Evolutionary conservation across 495 filamentous ascomycete species (phyloP), one percentile per base, ranked within the genome.

Genomic region (Aspergillus nanangensis): DNA sequence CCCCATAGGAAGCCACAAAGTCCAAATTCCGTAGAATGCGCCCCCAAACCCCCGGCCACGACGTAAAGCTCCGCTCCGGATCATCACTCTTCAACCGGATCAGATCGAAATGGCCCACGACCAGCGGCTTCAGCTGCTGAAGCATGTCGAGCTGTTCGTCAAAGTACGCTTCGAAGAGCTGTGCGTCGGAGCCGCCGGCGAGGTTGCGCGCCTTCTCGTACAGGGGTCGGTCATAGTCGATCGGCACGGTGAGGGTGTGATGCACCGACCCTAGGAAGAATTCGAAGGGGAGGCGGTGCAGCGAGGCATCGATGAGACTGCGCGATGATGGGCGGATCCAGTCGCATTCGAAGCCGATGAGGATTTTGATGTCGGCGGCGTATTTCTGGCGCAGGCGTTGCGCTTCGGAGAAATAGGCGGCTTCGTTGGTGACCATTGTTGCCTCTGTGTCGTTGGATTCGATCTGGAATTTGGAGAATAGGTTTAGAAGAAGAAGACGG

Each of bases 91-190:
- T 78, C 51, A 98, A 65, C 29, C 92, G 69, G 46, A 97, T 88
- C 24, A 98, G 70, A 69, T 98, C 93, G 64, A 96, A 94, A 65
- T 98, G 93, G 9, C 90, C 93, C 14, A 98, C 83, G 13, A 97
- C 78, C 8, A 79, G 77, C 29, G 94, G 94, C 59, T 72, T 73
- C 47, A 94, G 56, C n/a, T 74, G 69, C 34, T 58, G 54, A 29
- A 98, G 69, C 89, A 98, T 93, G 19, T 81, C 81, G 41, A 74
- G 78, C 70, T 97, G 91, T 24, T 79, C 75, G 65, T 96, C 89
- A 60, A 91, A 96, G 66, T 96, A 98, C 48, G 75, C 80, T 55
- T 79, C 79, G 54, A 85, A 93, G 13, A 95, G 62, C 5, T 51
- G 65, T 64, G 88, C 82, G 54, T 97, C 90, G 0, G 75, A 77